Evolutionary conservation across 257 asterid species (phyloP).

Genomic region (Capsicum pubescens): DNA sequence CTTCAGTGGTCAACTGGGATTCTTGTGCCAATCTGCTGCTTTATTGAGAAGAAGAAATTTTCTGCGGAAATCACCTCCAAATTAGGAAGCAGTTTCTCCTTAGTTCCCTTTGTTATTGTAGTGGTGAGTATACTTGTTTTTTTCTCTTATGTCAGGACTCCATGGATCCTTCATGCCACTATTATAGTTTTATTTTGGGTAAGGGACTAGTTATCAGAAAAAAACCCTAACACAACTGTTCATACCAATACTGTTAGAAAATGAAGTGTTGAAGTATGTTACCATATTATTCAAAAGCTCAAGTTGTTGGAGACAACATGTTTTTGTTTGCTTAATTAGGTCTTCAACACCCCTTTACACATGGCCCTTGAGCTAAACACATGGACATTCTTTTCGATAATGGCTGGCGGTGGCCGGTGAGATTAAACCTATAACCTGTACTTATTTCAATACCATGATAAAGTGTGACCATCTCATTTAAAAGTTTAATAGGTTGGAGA

Average conservation of each 20-base stretch:
- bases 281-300: neutral
- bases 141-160: neutral
- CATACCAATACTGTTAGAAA: neutral
- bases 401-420: too few relatives aligned
- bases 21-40: too few relatives aligned
- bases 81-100: conserved; percentile 93
- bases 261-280: neutral
- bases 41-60: conserved; percentile 62
- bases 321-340: neutral
- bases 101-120: conserved; percentile 87
- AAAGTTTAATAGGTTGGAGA: too few relatives aligned
- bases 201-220: too few relatives aligned
- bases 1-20: too few relatives aligned
- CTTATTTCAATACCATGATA: too few relatives aligned
- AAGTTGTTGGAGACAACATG: neutral
- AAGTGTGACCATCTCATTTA: too few relatives aligned
- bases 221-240: neutral
- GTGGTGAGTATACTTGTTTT: conserved; percentile 67
- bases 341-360: neutral
- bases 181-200: neutral
- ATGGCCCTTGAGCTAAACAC: too few relatives aligned
- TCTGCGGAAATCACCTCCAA: conserved; percentile 73
- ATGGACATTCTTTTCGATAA: too few relatives aligned
- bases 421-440: too few relatives aligned
- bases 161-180: neutral